Evolutionary conservation across 1,284 basidiomycete species (phyloP).

Genomic region (Schizophyllum amplum): DNA sequence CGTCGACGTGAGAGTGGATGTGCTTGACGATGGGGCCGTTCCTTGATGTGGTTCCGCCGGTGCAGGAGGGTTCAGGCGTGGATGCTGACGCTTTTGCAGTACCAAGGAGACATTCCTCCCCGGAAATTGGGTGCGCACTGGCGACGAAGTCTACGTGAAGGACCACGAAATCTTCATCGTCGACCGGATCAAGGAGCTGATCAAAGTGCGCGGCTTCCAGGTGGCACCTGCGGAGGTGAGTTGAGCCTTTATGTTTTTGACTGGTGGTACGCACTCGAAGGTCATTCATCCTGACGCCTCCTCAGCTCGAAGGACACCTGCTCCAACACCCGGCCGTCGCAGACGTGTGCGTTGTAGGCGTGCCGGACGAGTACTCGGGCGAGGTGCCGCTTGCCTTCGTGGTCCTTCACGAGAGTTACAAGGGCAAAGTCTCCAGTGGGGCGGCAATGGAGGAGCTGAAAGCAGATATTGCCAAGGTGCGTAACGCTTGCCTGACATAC

Average conservation of each 20-base stretch:
- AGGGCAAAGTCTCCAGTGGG: conserved; percentile 28
- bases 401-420: conserved; percentile 40
- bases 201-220: conserved; percentile 31
- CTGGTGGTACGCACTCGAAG: not conserved
- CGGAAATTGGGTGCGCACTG: conserved; percentile 34
- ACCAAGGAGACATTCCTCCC: conserved; percentile 44
- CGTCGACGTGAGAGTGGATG: not conserved
- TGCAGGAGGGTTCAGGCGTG: too few relatives aligned
- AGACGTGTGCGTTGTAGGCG: conserved; percentile 56
- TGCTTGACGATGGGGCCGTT: too few relatives aligned
- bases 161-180: conserved; percentile 51
- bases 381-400: conserved; percentile 73
- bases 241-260: too few relatives aligned
- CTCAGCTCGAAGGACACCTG: conserved; percentile 70
- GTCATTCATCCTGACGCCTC: too few relatives aligned
- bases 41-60: too few relatives aligned
- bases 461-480: conserved; percentile 30
- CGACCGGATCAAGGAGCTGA: conserved; percentile 49
- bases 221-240: conserved; percentile 44
- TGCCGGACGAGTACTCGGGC: conserved; percentile 72
- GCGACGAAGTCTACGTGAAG: conserved; percentile 53
- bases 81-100: conserved; percentile 27
- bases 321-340: conserved; percentile 44
- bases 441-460: conserved; percentile 32
- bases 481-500: too few relatives aligned